Conservation (phyloP, 805 yeast genomes). For the Saturnispora ahearnii region DNA sequence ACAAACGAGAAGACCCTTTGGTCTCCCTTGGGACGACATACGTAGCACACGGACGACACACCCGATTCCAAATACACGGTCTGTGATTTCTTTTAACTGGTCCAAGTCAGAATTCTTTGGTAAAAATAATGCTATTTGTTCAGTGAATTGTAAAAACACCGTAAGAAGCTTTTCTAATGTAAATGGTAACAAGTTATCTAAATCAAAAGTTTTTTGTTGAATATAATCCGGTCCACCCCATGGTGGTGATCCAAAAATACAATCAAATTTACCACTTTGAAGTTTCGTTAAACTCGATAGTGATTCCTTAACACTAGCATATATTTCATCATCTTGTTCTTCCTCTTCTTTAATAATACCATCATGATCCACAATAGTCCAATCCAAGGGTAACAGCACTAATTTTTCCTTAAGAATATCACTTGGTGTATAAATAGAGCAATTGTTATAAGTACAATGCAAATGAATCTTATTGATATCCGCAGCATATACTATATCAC, state of each 20-base stretch:
- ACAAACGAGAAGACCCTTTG: conserved; percentile 49
- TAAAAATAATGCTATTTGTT: conserved; percentile 48
- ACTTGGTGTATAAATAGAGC: conserved; percentile 1
- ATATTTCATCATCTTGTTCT: not conserved
- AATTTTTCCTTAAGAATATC: conserved; percentile 4
- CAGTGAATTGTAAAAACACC: conserved; percentile 32
- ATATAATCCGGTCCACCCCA: conserved; percentile 76
- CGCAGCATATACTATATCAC: conserved; percentile 8
- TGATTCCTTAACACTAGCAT: conserved; percentile 6
- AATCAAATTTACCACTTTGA: conserved; percentile 31
- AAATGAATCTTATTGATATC: conserved; percentile 12
- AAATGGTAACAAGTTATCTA: conserved; percentile 38
- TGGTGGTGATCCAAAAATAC: conserved; percentile 68
- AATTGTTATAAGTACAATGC: conserved; percentile 11
- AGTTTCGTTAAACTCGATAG: conserved; percentile 1
- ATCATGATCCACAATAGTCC: conserved; percentile 4
- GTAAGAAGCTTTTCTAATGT: conserved; percentile 34
- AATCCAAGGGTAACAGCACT: conserved; percentile 8
- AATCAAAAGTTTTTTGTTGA: conserved; percentile 33
- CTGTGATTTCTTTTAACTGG: conserved; percentile 42
- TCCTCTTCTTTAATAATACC: not conserved
- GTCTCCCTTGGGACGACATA: conserved; percentile 25
- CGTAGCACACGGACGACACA: conserved; percentile 9
- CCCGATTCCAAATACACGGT: conserved; percentile 32
- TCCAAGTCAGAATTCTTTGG: conserved; percentile 50